A percentile compares a stretch with the other conserved stretches of the same genome.
Conservation (phyloP, 768 basidiomycete genomes). For the Auricularia heimuer region DNA sequence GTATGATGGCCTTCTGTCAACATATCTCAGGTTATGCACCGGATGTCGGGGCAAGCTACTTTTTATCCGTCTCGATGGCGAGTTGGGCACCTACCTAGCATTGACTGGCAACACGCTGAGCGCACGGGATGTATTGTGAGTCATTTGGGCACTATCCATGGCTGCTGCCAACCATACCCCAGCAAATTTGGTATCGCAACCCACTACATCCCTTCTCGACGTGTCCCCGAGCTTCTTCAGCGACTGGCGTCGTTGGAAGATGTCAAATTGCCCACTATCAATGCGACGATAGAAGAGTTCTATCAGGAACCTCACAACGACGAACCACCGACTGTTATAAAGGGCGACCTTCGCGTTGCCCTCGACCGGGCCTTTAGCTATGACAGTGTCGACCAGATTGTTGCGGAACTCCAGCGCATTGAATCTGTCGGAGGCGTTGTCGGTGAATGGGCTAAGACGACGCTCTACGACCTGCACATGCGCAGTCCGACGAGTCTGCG, state of each 20-base stretch:
- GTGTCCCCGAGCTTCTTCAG: constrained; percentile 60
- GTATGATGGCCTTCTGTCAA: not conserved
- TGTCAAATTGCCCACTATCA: constrained; percentile 31
- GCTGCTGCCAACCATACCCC: too few species aligned
- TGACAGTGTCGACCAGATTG: constrained; percentile 59
- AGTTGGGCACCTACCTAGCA: constrained; percentile 88
- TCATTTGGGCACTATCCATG: constrained; percentile 8
- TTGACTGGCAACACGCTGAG: constrained; percentile 63
- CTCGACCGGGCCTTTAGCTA: constrained; percentile 73
- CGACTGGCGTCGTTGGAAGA: constrained; percentile 42
- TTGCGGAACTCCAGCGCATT: constrained; percentile 40
- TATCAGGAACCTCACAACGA: constrained; percentile 46
- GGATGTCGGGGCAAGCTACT: constrained; percentile 88
- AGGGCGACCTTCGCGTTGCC: constrained; percentile 58
- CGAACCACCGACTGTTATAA: constrained; percentile 42
- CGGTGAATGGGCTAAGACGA: constrained; percentile 64
- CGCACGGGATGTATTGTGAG: constrained; percentile 84
- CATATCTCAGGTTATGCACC: constrained; percentile 48
- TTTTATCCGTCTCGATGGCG: constrained; percentile 86
- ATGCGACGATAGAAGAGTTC: constrained; percentile 61
- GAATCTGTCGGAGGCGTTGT: constrained; percentile 36
- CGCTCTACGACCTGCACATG: constrained; percentile 48
- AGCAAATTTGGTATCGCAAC: constrained; percentile 73
- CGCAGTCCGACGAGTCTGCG: constrained; percentile 90
- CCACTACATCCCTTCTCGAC: constrained; percentile 75